Base-by-base conservation (phyloP, 345 rosid species). In the Pugionium dolabratum region DNA sequence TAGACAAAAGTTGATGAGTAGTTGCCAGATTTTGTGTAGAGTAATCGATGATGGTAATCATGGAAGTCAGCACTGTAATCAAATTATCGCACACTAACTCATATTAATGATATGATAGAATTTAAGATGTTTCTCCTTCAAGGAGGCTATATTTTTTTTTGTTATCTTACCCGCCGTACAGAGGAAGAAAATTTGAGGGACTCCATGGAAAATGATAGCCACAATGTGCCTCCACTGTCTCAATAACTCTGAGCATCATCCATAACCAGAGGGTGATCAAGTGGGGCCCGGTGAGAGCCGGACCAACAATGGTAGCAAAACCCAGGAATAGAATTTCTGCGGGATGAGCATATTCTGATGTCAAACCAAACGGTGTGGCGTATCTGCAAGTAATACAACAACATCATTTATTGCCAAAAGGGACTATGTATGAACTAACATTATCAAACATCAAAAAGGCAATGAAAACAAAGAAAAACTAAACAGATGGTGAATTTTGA, bases 201-300 rank as follows among this genome's bases (percentile, higher is more conserved):
- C 99, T 90, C 97, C 99, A 94, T 7, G 96, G 97, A 72, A 94
- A 90, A 85, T 94, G 93, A 68, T 94, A 94, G 74, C 97, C 99
- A 75, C 96, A 90, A 67, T 94, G 99, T 70, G 96, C 97, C 78
- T 94, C 99, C 45, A 94, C 99, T 7, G 99, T 90, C 82, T 90
- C 99, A 59, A 94, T 75, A 55, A 94, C 96, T 79, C 99, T 82
- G 6, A 94, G 80, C 42, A 84, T 79, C 91, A 90, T 82, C 99
- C 99, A 94, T 46, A 90, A 69, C 99, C 99, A 94, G 32, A 91
- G 81, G 45, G 97, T 94, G 45, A 87, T 54, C 43, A 94, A 76
- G 83, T 94, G 97, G 42, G 99, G 99, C 2, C 99, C 99, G 1
- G 99, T 94, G 64, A 94, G 76, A 57, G 97, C 96, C 43, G 99